Evolutionary conservation across 1,284 basidiomycete species (phyloP).

Genomic region (Tylopilus sp.): DNA sequence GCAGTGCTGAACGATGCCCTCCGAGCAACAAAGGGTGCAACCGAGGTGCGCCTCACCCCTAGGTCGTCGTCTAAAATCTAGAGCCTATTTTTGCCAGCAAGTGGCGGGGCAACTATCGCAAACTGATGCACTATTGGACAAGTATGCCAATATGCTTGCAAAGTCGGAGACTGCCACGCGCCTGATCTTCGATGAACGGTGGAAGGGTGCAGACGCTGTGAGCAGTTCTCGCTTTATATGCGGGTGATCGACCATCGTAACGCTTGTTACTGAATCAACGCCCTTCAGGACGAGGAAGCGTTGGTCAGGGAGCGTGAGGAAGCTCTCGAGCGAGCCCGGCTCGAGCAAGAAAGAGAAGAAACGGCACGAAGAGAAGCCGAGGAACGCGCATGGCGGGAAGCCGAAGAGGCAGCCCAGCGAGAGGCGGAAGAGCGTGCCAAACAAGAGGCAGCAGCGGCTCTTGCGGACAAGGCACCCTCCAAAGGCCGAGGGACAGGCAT

Average conservation of each 20-base stretch:
- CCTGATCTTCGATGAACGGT: slow-evolving; percentile 69
- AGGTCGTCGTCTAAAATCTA: background rate
- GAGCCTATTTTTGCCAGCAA: slow-evolving; percentile 39
- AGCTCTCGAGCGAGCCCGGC: slow-evolving; percentile 43
- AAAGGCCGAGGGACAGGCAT: slow-evolving; percentile 35
- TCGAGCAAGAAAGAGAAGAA: slow-evolving; percentile 51
- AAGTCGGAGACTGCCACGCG: slow-evolving; percentile 63
- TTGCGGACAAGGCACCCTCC: slow-evolving; percentile 22
- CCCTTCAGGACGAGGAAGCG: slow-evolving; percentile 52
- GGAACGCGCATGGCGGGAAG: slow-evolving; percentile 46
- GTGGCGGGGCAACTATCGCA: slow-evolving; percentile 61
- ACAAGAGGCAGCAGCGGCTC: slow-evolving; percentile 22
- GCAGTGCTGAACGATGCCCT: slow-evolving; percentile 63
- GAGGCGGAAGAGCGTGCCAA: slow-evolving; percentile 33
- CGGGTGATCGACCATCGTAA: too few relatives aligned
- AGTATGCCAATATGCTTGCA: slow-evolving; percentile 65
- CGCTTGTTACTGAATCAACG: slow-evolving; percentile 12
- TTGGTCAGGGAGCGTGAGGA: slow-evolving; percentile 49
- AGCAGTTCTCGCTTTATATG: too few relatives aligned
- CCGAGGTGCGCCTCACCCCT: slow-evolving; percentile 47
- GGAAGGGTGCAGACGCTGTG: slow-evolving; percentile 67
- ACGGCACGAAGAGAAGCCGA: slow-evolving; percentile 46
- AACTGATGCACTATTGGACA: slow-evolving; percentile 67
- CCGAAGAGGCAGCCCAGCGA: slow-evolving; percentile 36
- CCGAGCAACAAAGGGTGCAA: slow-evolving; percentile 55